Percentiles rank a stretch among this genome's conserved stretches.
Conservation (phyloP, 192 early-diverging fungal species). For the Entomortierella parvispora region DNA sequence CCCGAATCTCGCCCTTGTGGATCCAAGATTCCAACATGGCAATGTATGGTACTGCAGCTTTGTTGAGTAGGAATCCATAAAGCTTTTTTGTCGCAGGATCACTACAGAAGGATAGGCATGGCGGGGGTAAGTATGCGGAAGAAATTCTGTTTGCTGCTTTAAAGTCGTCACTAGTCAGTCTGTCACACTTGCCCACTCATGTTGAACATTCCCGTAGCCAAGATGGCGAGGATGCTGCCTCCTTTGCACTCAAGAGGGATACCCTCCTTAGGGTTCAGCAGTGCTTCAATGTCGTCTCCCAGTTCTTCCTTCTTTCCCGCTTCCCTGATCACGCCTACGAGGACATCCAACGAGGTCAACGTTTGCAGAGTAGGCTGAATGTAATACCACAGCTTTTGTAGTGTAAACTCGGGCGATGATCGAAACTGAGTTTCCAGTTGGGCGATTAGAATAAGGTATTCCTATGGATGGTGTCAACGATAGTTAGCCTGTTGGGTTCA, state of each 20-base stretch:
- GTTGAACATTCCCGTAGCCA: constrained; percentile 73
- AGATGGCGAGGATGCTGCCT: constrained; percentile 79
- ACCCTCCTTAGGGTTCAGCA: constrained; percentile 54
- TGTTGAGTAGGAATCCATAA: constrained; percentile 81
- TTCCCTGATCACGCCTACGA: constrained; percentile 54
- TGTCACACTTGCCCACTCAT: constrained; percentile 69
- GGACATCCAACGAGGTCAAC: constrained; percentile 57
- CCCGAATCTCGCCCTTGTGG: constrained; percentile 86
- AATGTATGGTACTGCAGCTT: constrained; percentile 85
- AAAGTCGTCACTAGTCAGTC: constrained; percentile 15
- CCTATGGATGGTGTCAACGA: constrained; percentile 66
- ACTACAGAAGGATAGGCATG: constrained; percentile 48
- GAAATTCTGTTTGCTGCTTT: background rate
- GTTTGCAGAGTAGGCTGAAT: constrained; percentile 79
- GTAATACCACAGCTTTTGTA: constrained; percentile 95
- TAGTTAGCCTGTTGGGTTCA: no score
- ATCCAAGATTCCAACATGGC: constrained; percentile 90
- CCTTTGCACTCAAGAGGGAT: constrained; percentile 73
- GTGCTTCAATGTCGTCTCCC: constrained; percentile 55
- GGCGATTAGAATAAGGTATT: constrained; percentile 84
- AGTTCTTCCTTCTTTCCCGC: constrained; percentile 35
- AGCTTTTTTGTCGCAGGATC: constrained; percentile 79
- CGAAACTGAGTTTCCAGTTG: constrained; percentile 90
- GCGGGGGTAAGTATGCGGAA: background rate
- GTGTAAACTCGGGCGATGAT: constrained; percentile 75